Evolutionary conservation across 75 land plant species (phyloP), one percentile per base, ranked within the genome.

Genomic region (Picea glauca): DNA sequence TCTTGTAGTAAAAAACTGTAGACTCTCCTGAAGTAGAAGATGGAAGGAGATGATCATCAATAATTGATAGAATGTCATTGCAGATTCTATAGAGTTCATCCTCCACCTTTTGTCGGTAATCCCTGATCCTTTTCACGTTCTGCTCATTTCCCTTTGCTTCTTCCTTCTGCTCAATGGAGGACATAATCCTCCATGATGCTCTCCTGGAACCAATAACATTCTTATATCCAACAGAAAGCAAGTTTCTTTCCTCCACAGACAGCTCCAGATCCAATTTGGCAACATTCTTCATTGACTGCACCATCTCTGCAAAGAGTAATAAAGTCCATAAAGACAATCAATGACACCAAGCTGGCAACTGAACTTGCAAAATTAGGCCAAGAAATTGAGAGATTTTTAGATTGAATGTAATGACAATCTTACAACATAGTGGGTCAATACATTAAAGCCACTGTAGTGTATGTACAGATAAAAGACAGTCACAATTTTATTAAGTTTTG

Each of bases 1-100:
- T 95, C 80, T 95, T 95, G 80, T 95, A 91, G 81, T 91, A 95
- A 77, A 95, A 95, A 18, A 95, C 98, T 13, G 91, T 87, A 18
- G 94, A 91, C 84, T 95, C 98, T 18, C 92, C 96, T 57, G 92
- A 76, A 77, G 60, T 72, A 17, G 94, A 86, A 50, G 91, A 86
- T 4, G 98, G 98, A 73, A 95, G 78, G 33, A 95, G 85, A 84
- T 95, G 94, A 79, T 87, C 88, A 74, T 95, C 96, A 30, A 95
- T 91, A 75, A 95, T 87, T 12, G 81, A 77, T 61, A 95, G 81
- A 62, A 95, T 93, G 78, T 93, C 98, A 74, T 85, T 50, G 85
- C 98, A 93, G 15, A 93, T 95, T 83, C 84, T 90, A 23, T 88
- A 79, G 4, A 95, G 88, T 75, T 95, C 96, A 15, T 95, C 94